phyloP scores from a whole-genome alignment of 1,284 basidiomycete genomes.

The Tilletia caries region DNA sequence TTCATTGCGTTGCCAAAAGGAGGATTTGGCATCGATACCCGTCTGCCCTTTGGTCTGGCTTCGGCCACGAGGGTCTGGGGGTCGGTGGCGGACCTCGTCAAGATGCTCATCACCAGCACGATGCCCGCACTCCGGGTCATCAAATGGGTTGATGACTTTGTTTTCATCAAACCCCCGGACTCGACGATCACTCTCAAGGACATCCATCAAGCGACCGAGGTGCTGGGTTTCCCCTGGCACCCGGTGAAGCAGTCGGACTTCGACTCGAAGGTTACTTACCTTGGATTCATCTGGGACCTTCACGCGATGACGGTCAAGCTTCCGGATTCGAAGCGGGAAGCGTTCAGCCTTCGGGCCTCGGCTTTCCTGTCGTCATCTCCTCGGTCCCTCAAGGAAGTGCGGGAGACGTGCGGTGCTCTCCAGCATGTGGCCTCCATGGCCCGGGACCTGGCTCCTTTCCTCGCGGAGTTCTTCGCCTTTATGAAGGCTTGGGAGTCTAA shows the following conservation, averaged over 20 bases:
- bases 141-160: conserved; percentile 12
- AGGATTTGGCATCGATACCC: too few species aligned
- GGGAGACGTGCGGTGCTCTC: background rate
- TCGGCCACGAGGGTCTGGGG: conserved; percentile 2
- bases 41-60: background rate
- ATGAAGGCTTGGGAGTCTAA: background rate
- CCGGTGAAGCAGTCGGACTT: background rate
- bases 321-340: background rate
- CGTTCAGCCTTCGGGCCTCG: background rate
- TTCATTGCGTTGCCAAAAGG: too few species aligned
- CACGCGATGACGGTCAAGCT: background rate
- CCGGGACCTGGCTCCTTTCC: background rate
- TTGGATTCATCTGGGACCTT: background rate
- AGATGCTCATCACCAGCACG: background rate
- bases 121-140: background rate
- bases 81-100: background rate
- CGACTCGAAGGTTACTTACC: background rate
- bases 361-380: background rate
- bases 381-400: background rate
- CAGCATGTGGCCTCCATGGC: background rate
- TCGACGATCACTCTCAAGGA: background rate
- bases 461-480: background rate
- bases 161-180: background rate
- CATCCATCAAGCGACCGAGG: background rate
- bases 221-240: conserved; percentile 7